Base-by-base conservation (phyloP, 805 yeast species). In the Pichia gijzeniarum region DNA sequence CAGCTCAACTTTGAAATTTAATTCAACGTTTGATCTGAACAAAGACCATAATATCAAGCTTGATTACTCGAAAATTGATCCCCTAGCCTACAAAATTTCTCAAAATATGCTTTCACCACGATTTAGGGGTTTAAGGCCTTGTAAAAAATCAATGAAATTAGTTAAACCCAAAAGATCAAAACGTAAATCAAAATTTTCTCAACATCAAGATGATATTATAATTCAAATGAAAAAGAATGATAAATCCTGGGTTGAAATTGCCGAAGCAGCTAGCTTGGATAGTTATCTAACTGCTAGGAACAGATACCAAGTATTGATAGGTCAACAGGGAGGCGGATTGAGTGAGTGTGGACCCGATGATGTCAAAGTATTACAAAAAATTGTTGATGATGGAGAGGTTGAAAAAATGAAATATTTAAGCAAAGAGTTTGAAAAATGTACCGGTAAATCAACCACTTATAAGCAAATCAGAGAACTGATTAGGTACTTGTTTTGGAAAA, bases 301-400 rank as follows among this genome's bases (percentile, higher is more conserved):
- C 58, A 65, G 91, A 48, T 85, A 85, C 55, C 91, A 84, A 61
- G 91, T 84, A 4, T 70, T 84, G 40, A 82, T 85, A 52, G 93
- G 93, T 4, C 91, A 84, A 58, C 91, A 84, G 55, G 91, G 91
- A 3, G 83, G 85, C 30, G 85, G 84, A 12, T 72, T 79, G 1
- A 73, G 78, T 20, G 73, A 76, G 27, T 82, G 88, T 82, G 77
- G 74, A 9, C 54, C 67, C 1, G 77, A 74, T 14, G 88, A 82
- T 60, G 71, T 76, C 7, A 48, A 61, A 25, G 68, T 69, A 18
- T 63, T 84, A 34, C 79, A 74, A 53, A 58, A 58, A 16, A 52
- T 79, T n/a, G 62, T 83, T 8, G 90, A 84, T 56, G 80, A 75
- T 36, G 88, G 83, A 1, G 91, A 84, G 55, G 51, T 74, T 35